Conservation (phyloP, 352 stramenopile genomes). For the Blastocystis sp. region DNA sequence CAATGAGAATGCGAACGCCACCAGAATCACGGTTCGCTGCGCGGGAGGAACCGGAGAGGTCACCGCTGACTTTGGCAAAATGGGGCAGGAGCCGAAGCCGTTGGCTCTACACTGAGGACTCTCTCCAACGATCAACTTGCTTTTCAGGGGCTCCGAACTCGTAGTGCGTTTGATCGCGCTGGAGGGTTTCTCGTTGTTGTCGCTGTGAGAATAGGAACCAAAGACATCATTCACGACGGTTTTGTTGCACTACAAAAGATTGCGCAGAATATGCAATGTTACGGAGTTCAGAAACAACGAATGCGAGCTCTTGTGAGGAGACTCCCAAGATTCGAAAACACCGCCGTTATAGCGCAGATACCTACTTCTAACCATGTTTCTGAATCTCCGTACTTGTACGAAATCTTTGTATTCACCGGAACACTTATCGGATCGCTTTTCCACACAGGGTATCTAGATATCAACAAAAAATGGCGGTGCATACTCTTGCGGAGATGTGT, state of each 20-base stretch:
- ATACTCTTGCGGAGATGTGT: slow-evolving; percentile 44
- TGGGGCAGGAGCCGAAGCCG: slow-evolving; percentile 5
- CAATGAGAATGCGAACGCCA: background rate
- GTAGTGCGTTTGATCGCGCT: background rate
- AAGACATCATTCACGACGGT: background rate
- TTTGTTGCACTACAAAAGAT: background rate
- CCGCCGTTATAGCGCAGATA: slow-evolving; percentile 43
- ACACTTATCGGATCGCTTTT: slow-evolving; percentile 16
- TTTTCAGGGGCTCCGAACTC: background rate
- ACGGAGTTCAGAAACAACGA: background rate
- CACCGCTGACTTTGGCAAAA: background rate
- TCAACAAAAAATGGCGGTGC: background rate
- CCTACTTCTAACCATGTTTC: background rate
- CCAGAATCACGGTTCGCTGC: slow-evolving; percentile 6
- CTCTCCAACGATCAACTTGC: background rate
- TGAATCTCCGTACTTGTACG: background rate
- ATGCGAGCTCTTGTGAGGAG: slow-evolving; percentile 10
- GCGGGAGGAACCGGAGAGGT: background rate
- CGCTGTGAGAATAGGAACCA: background rate
- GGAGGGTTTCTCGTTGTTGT: background rate
- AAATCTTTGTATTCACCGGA: slow-evolving; percentile 28
- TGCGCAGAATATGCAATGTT: background rate
- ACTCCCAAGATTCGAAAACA: slow-evolving; percentile 48
- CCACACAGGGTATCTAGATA: slow-evolving; percentile 24
- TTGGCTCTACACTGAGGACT: background rate